These are phyloP conservation scores for Astragalus glycyphyllos DNA, from an alignment of 306 rosid genomes.

Conservation along the genomic window DNA sequence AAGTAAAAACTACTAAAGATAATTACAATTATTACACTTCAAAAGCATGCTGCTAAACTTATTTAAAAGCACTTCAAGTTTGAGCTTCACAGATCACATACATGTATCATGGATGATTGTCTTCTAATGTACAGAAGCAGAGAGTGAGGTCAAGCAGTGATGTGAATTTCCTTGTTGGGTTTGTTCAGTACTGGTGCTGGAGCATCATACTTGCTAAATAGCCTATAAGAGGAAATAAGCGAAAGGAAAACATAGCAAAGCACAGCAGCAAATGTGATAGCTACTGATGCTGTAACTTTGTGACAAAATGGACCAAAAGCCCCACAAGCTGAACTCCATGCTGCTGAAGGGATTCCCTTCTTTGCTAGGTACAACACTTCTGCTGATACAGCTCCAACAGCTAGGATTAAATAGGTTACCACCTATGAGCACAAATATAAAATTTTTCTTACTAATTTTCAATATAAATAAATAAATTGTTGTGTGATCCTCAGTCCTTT, in stretches of 20 bases:
- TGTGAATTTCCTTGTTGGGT: constrained; percentile 45
- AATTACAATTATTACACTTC: background rate
- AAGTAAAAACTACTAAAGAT: background rate
- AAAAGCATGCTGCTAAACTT: background rate
- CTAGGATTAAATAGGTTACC: constrained; percentile 71
- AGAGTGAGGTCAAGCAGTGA: constrained; percentile 38
- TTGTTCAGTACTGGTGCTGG: constrained; percentile 53
- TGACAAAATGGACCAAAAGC: constrained; percentile 70
- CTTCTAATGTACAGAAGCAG: background rate
- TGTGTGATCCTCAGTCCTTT: no score
- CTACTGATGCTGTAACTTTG: constrained; percentile 62
- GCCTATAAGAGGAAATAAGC: constrained; percentile 80
- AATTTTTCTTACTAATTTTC: background rate
- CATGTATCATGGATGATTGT: background rate
- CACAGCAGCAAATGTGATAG: constrained; percentile 61
- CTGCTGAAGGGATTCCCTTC: constrained; percentile 57
- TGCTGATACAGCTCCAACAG: constrained; percentile 69
- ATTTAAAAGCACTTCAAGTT: background rate
- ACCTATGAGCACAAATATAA: constrained; percentile 41
- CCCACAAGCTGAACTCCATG: constrained; percentile 78
- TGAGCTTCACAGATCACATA: background rate
- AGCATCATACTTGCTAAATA: constrained; percentile 75
- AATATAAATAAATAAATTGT: no score
- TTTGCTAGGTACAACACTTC: constrained; percentile 74
- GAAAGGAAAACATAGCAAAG: constrained; percentile 66